Base-by-base conservation (phyloP, 2,329 filamentous ascomycete genomes). In the Diplodia seriata region DNA sequence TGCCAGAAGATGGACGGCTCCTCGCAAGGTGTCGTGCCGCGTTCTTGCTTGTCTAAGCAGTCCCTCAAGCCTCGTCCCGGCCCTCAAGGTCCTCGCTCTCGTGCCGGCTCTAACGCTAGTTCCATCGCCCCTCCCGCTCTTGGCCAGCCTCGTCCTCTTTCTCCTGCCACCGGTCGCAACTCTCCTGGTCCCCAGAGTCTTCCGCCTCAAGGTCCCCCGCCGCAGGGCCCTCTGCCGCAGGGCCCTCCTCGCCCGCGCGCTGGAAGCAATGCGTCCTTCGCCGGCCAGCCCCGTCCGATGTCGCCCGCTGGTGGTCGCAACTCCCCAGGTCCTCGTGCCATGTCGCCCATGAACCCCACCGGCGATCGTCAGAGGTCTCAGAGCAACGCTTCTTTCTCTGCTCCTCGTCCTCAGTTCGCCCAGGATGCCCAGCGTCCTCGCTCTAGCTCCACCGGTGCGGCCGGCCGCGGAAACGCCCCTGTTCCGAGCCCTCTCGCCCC, bases 1-100 rank as follows among this genome's bases (percentile, higher is more conserved):
- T 97, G 93, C 80, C 91, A 93, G 73, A 91, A 90, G 71, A 89
- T 98, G 74, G 94, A 98, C 79, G 91, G 93, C 71, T 94, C 93
- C 69, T 86, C 91, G 74, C 94, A 98, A 83, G 95, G 95, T 83
- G 95, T 98, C 64, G 92, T 91, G 68, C 95, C 95, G 15, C 89
- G 95, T 73, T 97, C 94, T 47, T 99, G 95, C 81, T 85, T 99
- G 61, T 98, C 95, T 15, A 91, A 93, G 68, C 90, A 93, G 61
- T 93, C 94, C 20, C 91, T 98, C 70, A 97, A 96, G 84, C 92
- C 94, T 56, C 90, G 93, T 55, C 83, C 87, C 66, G 83, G 75
- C 29, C 76, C 82, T 55, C 77, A 50, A n/a, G 53, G 64, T 70
- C 76, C 76, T 31, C 73, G 74, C 67, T 74, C 74, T 51, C 76